Evolutionary conservation across 352 stramenopile genomes (phyloP).

Genomic region (Globisporangium heterothallicum): DNA sequence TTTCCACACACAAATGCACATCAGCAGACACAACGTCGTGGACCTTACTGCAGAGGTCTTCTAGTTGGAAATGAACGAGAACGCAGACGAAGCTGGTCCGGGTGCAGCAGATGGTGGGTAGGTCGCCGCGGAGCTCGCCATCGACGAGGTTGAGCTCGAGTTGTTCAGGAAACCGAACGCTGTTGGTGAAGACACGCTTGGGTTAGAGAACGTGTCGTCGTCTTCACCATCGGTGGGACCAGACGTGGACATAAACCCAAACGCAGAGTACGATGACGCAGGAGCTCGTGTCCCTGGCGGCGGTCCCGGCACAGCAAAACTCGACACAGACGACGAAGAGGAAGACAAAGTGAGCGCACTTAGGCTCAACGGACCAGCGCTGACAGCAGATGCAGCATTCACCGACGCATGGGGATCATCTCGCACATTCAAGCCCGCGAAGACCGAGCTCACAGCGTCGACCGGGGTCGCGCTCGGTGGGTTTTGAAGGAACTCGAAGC

Average conservation of each 20-base stretch:
- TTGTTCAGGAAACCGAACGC: constrained; percentile 56
- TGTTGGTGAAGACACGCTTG: constrained; percentile 39
- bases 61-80: constrained; percentile 57
- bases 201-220: constrained; percentile 5
- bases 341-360: constrained; percentile 37
- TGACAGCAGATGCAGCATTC: constrained; percentile 30
- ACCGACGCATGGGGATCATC: constrained; percentile 17
- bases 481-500: constrained; percentile 28
- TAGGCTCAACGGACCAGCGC: constrained; percentile 38
- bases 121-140: not conserved
- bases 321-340: constrained; percentile 14
- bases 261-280: constrained; percentile 35
- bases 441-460: constrained; percentile 33
- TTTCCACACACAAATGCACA: too few species aligned
- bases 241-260: constrained; percentile 44
- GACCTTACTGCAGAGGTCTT: too few species aligned
- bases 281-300: constrained; percentile 3
- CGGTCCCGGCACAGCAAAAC: constrained; percentile 1
- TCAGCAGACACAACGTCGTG: too few species aligned
- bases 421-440: constrained; percentile 49
- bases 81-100: constrained; percentile 44
- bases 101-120: constrained; percentile 10
- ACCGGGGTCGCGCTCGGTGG: constrained; percentile 12
- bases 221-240: constrained; percentile 6
- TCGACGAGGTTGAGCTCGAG: constrained; percentile 23